Evolutionary conservation across 176 grass and related monocot genomes (phyloP).

Genomic region (Rhynchospora pubera): DNA sequence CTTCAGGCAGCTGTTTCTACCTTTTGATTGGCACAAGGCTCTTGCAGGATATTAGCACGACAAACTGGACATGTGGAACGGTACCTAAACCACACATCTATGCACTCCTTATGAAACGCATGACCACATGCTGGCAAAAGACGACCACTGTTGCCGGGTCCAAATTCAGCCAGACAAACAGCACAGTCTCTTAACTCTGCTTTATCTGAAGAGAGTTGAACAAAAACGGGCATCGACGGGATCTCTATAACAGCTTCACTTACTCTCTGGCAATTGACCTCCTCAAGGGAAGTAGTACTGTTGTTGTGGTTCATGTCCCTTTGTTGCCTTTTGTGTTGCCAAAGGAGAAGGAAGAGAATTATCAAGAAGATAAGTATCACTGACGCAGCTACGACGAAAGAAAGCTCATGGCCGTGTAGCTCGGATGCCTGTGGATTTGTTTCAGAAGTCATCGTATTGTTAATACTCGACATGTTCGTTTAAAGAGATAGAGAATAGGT

Average conservation of each 20-base stretch:
- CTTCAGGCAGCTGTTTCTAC: not conserved
- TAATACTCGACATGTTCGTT: not conserved
- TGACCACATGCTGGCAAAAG: slow-evolving; percentile 53
- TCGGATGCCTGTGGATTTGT: not conserved
- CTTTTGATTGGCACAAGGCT: not conserved
- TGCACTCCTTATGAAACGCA: slow-evolving; percentile 48
- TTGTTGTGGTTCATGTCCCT: not conserved
- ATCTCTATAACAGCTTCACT: not conserved
- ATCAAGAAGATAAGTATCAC: not conserved
- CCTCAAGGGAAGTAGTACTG: not conserved
- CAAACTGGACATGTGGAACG: slow-evolving; percentile 51
- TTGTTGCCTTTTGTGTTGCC: not conserved
- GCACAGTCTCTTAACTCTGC: slow-evolving; percentile 31
- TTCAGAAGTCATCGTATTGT: not conserved
- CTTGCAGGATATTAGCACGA: slow-evolving; percentile 22
- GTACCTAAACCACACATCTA: slow-evolving; percentile 40
- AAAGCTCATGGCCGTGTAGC: not conserved
- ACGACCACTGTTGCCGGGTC: slow-evolving; percentile 29
- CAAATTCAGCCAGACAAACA: slow-evolving; percentile 46
- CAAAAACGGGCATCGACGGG: slow-evolving; percentile 28
- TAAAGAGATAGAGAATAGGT: not conserved
- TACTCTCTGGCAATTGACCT: not conserved
- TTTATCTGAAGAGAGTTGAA: not conserved
- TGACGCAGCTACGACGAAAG: not conserved
- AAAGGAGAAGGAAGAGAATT: not conserved